Base-by-base conservation (phyloP, 164 flowering plant genomes). In the Liriodendron chinense region DNA sequence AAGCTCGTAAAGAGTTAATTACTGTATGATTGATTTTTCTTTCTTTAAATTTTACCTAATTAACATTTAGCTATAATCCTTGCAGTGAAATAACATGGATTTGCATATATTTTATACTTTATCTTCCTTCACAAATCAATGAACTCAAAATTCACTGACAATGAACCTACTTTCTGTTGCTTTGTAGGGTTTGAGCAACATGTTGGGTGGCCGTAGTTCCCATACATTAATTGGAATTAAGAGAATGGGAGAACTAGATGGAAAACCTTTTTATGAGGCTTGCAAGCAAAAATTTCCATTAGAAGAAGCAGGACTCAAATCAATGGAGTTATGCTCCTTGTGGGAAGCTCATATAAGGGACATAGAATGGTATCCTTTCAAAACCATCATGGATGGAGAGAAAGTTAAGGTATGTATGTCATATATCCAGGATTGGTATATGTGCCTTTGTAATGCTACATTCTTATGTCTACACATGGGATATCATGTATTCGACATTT, bases 361-460 rank as follows among this genome's bases (percentile, higher is more conserved):
- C 72, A 89, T 96, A 57, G 87, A 81, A 23, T 93, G 98, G 98
- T 94, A 90, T 78, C 95, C 98, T 56, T 89, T 88, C 70, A 89
- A 77, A 75, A 80, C 80, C 24, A 70, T 86, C 47, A 21, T 16
- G 56, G 73, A 75, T 67, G 84, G 81, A 16, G 90, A 83, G 68
- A 75, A 83, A 65, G 66, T 69, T 74, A 71, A 88, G 91, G 96
- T 89, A 6, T 73, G 56, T 48, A 69, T 47, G 13, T 67, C 47
- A 26, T 12, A 1, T 26, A 67, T 26, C 47, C 20, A 43, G n/a
- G 8, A 12, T 1, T 34, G 43, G 43, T 12, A 53, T 16, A 53
- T 8, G 13, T 12, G 20, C 3, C 20, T 10, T 53, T 53, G 59
- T 14, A 2, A 12, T 53, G 13, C 18, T 53, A 8, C 9, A 53